Base-by-base conservation (phyloP, 176 grass and related monocot genomes). In the Musa schizocarpa region DNA sequence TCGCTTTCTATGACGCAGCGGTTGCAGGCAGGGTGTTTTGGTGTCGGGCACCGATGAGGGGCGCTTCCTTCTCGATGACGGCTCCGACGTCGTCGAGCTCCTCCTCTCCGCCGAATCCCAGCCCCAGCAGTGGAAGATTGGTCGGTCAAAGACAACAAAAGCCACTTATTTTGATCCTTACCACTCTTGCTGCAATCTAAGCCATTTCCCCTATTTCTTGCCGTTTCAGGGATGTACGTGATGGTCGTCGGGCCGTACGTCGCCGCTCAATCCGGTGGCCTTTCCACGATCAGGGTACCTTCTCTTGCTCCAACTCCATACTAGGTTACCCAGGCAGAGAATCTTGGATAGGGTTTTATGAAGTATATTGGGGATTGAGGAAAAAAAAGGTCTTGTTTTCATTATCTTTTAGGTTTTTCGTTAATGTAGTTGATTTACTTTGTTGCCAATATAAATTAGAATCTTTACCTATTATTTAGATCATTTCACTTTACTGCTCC, bases 201-300 rank as follows among this genome's bases (percentile, higher is more conserved):
- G 1, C 11, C 17, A n/a, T 50, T 10, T 48, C 68, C 11, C 43
- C 11, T 58, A 79, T 64, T 79, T 50, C 51, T 77, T 56, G 61
- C 1, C 68, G 51, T 3, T 83, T 69, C 49, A 97, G 90, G 93
- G 52, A 88, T 88, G 88, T 98, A 89, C 78, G 86, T 98, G 13
- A 85, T 98, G 90, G 74, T 93, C 63, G 68, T 98, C 68, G 90
- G 90, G 1, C 77, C 82, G 54, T 93, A 82, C 26, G 24, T 81
- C 59, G 69, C 64, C 27, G 20, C 71, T 22, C 20, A 79, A 25
- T 81, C 83, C 22, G 52, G 14, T 34, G 78, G 25, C 61, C 25
- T 75, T 66, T 79, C 84, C 9, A 9, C 63, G 25, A 80, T 92
- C 82, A 92, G 86, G 90, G 90, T 92, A 11, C 19, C 74, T 57